Evolutionary conservation across 2,329 filamentous ascomycete species (phyloP).

Genomic region (Fusarium compactum): DNA sequence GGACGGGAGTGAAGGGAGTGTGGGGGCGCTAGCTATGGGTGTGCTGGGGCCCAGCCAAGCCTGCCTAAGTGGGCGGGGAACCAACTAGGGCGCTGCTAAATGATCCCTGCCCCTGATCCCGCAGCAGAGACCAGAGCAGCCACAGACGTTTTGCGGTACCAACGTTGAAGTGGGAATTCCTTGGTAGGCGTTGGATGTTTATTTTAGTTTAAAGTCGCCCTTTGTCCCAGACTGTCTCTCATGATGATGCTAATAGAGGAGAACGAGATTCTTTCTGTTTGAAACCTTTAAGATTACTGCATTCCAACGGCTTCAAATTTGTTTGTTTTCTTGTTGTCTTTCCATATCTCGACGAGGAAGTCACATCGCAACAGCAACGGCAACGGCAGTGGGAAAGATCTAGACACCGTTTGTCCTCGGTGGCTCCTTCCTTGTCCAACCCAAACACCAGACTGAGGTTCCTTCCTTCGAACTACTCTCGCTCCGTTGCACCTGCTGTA

Average conservation of each 20-base stretch:
- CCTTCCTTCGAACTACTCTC: conserved; percentile 28
- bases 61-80: conserved; percentile 2
- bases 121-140: conserved; percentile 23
- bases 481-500: conserved; percentile 40
- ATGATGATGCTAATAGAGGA: conserved; percentile 10
- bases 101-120: conserved; percentile 41
- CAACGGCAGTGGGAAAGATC: conserved; percentile 14
- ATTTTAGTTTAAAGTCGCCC: conserved; percentile 44
- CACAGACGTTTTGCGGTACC: conserved; percentile 38
- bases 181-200: conserved; percentile 11
- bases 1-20: no score
- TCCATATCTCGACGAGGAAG: conserved; percentile 1
- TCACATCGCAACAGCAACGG: conserved; percentile 2
- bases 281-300: conserved; percentile 8
- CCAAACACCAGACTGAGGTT: conserved; percentile 25
- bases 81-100: conserved; percentile 30
- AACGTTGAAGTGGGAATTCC: conserved; percentile 46
- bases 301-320: conserved; percentile 11
- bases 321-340: conserved; percentile 8
- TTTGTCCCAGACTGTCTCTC: conserved; percentile 33
- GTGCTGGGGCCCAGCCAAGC: conserved; percentile 5
- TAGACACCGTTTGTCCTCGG: conserved; percentile 19
- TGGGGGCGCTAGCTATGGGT: no score
- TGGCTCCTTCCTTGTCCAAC: conserved; percentile 40
- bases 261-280: conserved; percentile 15